Evolutionary conservation across 306 rosid species (phyloP).

Genomic region (Abrus precatorius): DNA sequence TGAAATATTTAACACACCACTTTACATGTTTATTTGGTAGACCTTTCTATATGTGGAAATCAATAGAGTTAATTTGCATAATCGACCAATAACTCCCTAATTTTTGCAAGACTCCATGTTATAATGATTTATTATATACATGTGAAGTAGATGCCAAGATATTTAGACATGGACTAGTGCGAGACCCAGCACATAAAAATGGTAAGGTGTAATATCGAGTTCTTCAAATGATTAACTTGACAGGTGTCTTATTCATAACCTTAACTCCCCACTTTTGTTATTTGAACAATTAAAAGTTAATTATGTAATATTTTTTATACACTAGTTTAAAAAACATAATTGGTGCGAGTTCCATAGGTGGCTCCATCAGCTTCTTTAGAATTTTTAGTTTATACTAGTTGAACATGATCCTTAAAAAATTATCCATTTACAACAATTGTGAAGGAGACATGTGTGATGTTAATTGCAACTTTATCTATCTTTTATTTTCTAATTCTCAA

Average conservation of each 20-base stretch:
- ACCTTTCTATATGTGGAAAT: slow-evolving; percentile 19
- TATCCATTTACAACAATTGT: too few relatives aligned
- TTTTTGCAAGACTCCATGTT: slow-evolving; percentile 3
- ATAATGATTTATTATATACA: not conserved
- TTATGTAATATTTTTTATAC: too few relatives aligned
- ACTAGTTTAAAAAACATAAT: too few relatives aligned
- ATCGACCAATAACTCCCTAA: slow-evolving; percentile 2
- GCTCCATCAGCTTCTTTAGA: not conserved
- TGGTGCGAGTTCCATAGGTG: not conserved
- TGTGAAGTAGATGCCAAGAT: not conserved
- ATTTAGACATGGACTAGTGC: not conserved
- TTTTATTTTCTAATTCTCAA: not conserved
- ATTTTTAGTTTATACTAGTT: not conserved
- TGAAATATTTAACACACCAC: not conserved
- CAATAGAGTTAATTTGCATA: slow-evolving; percentile 7
- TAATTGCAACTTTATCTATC: too few relatives aligned
- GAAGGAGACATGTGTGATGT: too few relatives aligned
- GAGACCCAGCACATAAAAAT: not conserved
- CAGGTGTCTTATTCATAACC: not conserved
- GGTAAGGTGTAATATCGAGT: not conserved
- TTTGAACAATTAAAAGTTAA: too few relatives aligned
- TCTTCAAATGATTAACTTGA: too few relatives aligned
- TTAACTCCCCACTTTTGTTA: not conserved
- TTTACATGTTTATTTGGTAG: not conserved
- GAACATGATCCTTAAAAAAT: too few relatives aligned